Percentiles rank a stretch among this genome's conserved stretches.
phyloP scores from a whole-genome alignment of 306 rosid genomes.

The Pyrus bretschneideri region DNA sequence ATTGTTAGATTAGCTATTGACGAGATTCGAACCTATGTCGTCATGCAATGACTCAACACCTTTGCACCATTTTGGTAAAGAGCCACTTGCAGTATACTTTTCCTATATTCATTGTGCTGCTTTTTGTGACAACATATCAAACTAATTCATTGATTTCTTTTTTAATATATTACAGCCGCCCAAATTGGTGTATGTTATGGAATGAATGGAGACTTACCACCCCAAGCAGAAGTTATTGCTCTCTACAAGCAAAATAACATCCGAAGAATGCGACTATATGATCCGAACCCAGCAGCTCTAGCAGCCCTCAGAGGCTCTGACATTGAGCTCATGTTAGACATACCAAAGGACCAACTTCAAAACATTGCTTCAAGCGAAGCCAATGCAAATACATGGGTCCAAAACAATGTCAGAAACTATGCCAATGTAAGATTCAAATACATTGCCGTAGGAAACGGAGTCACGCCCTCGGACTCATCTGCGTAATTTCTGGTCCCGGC shows the following conservation, averaged over 20 bases:
- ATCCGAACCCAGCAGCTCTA: constrained; percentile 15
- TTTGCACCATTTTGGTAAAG: too few species aligned
- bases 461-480: not conserved
- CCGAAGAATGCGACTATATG: constrained; percentile 28
- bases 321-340: constrained; percentile 24
- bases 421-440: constrained; percentile 19
- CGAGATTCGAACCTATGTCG: too few species aligned
- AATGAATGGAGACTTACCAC: constrained; percentile 22
- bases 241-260: constrained; percentile 18
- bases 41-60: too few species aligned
- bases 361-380: constrained; percentile 1
- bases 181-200: constrained; percentile 45
- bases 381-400: constrained; percentile 17
- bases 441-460: constrained; percentile 25
- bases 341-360: constrained; percentile 12
- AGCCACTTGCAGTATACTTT: not conserved
- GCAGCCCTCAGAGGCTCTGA: constrained; percentile 30
- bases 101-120: not conserved
- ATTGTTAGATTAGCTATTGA: too few species aligned
- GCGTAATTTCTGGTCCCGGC: constrained; percentile 15
- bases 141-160: not conserved
- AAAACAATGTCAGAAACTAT: constrained; percentile 1
- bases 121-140: not conserved
- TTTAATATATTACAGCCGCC: constrained; percentile 18
- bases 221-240: constrained; percentile 20